phyloP scores from a whole-genome alignment of 495 filamentous ascomycete genomes.

The Margaritispora aquatica region DNA sequence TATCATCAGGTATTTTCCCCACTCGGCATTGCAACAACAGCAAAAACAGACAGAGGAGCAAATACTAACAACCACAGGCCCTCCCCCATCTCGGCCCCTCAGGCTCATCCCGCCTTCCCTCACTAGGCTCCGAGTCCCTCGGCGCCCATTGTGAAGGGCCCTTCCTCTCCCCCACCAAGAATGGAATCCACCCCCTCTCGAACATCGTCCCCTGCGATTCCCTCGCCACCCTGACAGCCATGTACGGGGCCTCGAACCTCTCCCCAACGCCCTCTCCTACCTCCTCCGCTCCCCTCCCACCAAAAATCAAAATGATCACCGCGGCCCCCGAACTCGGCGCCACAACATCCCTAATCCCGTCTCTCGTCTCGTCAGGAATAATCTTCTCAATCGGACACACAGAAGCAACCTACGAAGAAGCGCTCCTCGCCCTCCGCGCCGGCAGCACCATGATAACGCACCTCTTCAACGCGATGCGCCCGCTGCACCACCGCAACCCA shows the following conservation, averaged over 20 bases:
- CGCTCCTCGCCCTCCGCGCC: conserved; percentile 53
- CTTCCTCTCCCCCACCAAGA: conserved; percentile 63
- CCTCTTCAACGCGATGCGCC: conserved; percentile 85
- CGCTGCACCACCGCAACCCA: conserved; percentile 77
- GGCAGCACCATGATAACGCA: conserved; percentile 85
- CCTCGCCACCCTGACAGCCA: conserved; percentile 53
- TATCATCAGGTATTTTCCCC: conserved; percentile 47
- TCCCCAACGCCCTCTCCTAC: conserved; percentile 11
- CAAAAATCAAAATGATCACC: conserved; percentile 64
- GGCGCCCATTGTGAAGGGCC: conserved; percentile 84
- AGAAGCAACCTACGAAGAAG: conserved; percentile 71
- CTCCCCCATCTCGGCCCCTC: conserved; percentile 70
- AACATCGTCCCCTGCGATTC: conserved; percentile 53
- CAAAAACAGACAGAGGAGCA: neutral
- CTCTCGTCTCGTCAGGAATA: conserved; percentile 53
- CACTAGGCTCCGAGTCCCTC: conserved; percentile 70
- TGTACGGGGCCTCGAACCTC: conserved; percentile 66
- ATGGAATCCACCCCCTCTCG: conserved; percentile 65
- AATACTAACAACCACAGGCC: conserved; percentile 26
- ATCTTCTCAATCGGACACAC: conserved; percentile 76
- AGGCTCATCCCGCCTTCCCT: conserved; percentile 38
- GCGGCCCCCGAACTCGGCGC: conserved; percentile 69
- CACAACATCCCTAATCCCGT: conserved; percentile 55
- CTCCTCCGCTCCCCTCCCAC: neutral
- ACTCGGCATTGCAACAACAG: neutral